Percentiles rank a stretch among this genome's conserved stretches.
Conservation (phyloP, 768 basidiomycete genomes). For the Psilocybe sp. region DNA sequence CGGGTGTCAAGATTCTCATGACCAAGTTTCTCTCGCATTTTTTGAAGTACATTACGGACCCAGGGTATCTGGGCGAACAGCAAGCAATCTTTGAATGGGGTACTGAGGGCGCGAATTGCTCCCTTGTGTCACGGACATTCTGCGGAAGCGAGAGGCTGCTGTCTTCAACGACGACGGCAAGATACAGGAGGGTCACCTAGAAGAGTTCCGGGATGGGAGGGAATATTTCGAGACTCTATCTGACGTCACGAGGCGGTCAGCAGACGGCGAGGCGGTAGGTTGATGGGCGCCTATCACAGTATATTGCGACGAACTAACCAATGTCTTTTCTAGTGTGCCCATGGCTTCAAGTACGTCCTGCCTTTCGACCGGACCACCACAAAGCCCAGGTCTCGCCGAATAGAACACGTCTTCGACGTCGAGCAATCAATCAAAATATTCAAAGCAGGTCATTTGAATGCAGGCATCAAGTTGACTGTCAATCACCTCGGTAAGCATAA, state of each 20-base stretch:
- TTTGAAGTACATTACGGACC: constrained; percentile 9
- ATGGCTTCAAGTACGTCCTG: constrained; percentile 15
- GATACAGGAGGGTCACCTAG: constrained; percentile 4
- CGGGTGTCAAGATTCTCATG: constrained; percentile 15
- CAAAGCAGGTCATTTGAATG: constrained; percentile 5
- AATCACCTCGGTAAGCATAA: constrained; percentile 11
- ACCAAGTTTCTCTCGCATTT: constrained; percentile 14
- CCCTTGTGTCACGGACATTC: constrained; percentile 12
- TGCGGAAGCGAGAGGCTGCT: constrained; percentile 13
- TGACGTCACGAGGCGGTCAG: constrained; percentile 12
- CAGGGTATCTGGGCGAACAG: constrained; percentile 2
- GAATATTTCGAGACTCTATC: constrained; percentile 11
- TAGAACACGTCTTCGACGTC: constrained; percentile 10
- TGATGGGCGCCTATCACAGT: neutral
- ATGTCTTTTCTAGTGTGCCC: constrained; percentile 7
- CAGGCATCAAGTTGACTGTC: constrained; percentile 13
- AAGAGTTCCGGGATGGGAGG: constrained; percentile 13
- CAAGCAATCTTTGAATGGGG: constrained; percentile 10
- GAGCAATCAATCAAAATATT: constrained; percentile 12
- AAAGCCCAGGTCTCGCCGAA: constrained; percentile 13
- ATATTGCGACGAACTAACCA: neutral
- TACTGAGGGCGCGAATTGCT: constrained; percentile 5
- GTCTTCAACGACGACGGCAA: constrained; percentile 5
- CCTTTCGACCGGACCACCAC: constrained; percentile 10
- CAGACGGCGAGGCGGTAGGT: constrained; percentile 10